Evolutionary conservation across 2,329 filamentous ascomycete species (phyloP), one percentile per base, ranked within the genome.

Genomic region (Graphium sp.): DNA sequence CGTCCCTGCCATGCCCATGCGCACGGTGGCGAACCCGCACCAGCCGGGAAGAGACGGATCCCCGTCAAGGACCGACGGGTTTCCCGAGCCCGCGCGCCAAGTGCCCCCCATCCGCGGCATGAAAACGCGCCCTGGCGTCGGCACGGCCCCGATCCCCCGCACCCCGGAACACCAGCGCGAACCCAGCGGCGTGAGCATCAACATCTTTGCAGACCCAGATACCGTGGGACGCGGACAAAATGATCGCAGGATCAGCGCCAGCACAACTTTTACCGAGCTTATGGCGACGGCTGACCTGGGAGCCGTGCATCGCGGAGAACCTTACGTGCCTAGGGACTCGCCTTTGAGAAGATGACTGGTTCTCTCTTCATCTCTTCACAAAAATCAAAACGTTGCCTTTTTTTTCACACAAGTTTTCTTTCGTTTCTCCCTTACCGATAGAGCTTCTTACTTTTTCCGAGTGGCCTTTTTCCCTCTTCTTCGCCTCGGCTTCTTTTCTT

Each of bases 261-360:
- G 9, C 25, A 48, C 66, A 1, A 64, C 59, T 0, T 66, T 69
- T 35, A 57, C 59, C n/a, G 56, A 60, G 37, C 52, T 70, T 41
- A 60, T 69, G 56, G 52, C 62, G 31, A 47, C 55, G 34, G 60
- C 57, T 3, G 51, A 54, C 13, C 43, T 62, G 14, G 52, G 55
- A 11, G 44, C 46, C 7, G 49, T 61, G 25, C 53, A 45, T 32
- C 47, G 43, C 33, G 60, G 53, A 5, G 47, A 49, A 38, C 46
- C 50, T 4, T 64, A 52, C 34, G 53, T 62, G 22, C 56, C 56
- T 8, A 45, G 45, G 5, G 42, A 44, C 16, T 48, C 49, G 26
- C 47, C 29, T 9, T 13, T 31, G 12, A n/a, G 22, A 12, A 22
- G 11, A 21, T 20, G 24, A n/a, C 16, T 19, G 5, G 6, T 11